Conservation (phyloP, 2,329 filamentous ascomycete species). For the Aquanectria penicillioides region DNA sequence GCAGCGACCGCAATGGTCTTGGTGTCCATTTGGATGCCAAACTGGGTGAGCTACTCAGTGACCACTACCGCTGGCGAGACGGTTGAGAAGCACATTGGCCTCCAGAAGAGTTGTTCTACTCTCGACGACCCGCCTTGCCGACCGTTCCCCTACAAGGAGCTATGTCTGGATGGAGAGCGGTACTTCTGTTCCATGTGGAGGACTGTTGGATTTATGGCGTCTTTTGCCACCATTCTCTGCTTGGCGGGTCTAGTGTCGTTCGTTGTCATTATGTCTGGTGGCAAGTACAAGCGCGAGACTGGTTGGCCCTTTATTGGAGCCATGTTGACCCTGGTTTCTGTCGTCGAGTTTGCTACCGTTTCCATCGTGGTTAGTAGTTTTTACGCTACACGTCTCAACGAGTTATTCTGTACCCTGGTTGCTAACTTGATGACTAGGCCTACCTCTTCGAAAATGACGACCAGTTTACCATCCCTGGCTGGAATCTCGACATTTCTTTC, state of each 20-base stretch:
- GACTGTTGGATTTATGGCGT: constrained; percentile 87
- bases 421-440: constrained; percentile 61
- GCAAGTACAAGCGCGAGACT: constrained; percentile 79
- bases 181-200: constrained; percentile 95
- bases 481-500: constrained; percentile 83
- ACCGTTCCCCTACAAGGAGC: constrained; percentile 45
- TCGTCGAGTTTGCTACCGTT: constrained; percentile 81
- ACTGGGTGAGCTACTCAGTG: constrained; percentile 76
- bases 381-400: too few species aligned
- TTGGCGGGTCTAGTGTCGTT: constrained; percentile 84
- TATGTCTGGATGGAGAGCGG: constrained; percentile 58
- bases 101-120: constrained; percentile 83
- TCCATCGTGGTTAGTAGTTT: constrained; percentile 77
- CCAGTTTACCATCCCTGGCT: constrained; percentile 82
- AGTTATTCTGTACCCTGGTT: too few species aligned
- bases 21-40: constrained; percentile 72
- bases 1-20: constrained; percentile 78
- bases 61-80: constrained; percentile 57
- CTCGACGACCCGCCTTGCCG: constrained; percentile 70
- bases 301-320: constrained; percentile 83
- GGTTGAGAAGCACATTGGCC: constrained; percentile 73
- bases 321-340: constrained; percentile 71
- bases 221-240: constrained; percentile 83
- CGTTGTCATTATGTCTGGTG: constrained; percentile 78
- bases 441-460: constrained; percentile 86